Base-by-base conservation (phyloP, 371 early-diverging fungal genomes). In the Cokeromyces recurvatus region DNA sequence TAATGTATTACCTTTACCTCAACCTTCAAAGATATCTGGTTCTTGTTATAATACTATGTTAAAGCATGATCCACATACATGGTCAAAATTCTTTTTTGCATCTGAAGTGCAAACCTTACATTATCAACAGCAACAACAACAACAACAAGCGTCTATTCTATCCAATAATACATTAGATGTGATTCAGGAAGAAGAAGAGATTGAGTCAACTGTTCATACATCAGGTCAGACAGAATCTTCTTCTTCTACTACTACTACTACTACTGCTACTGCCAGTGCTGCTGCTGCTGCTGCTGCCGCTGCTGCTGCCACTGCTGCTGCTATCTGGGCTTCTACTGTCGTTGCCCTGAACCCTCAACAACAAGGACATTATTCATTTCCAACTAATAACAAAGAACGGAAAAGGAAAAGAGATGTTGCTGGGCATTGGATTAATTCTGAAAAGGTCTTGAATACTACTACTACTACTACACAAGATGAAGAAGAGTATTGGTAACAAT, bases 61-160 rank as follows among this genome's bases (percentile, higher is more conserved):
- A 27, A 27, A 27, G 11, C 29, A 27, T 27, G 29, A 11, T 27
- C 29, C 41, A 15, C 51, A 51, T n/a, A 23, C 37, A 0, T 49
- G 31, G 22, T 38, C 37, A 8, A 56, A 51, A 1, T 46, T 57
- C n/a, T 57, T 57, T 38, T 27, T 47, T 8, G 51, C 32, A 15
- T 53, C 49, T 23, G 58, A 58, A 39, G 40, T 58, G 3, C 58
- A 58, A 45, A 58, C 58, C 8, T 29, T 58, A 4, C 58, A 58
- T 32, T 58, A 31, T 24, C 58, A 48, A 51, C n/a, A n/a, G n/a
- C n/a, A n/a, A n/a, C n/a, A n/a, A n/a, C n/a, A n/a, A n/a, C n/a
- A n/a, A n/a, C n/a, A n/a, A n/a, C n/a, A n/a, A n/a, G n/a, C n/a
- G n/a, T n/a, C n/a, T n/a, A n/a, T n/a, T n/a, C n/a, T n/a, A n/a